phyloP scores from a whole-genome alignment of 805 yeast species.

The Kluyveromyces dobzhanskii region DNA sequence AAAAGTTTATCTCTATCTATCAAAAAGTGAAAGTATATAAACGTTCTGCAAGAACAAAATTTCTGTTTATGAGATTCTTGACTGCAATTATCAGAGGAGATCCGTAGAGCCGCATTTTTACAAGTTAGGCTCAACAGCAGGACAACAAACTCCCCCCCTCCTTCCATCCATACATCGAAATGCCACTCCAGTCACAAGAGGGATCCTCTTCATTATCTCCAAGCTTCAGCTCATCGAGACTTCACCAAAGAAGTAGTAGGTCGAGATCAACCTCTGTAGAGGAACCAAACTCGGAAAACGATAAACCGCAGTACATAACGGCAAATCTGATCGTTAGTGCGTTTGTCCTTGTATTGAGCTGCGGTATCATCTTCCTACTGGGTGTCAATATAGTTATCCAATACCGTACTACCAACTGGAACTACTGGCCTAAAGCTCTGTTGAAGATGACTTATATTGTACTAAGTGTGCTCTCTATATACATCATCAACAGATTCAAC shows the following conservation, averaged over 20 bases:
- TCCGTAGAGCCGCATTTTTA: too few species aligned
- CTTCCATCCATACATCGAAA: not conserved
- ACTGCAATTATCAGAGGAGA: too few species aligned
- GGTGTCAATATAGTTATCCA: slow-evolving; percentile 31
- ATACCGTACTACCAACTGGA: slow-evolving; percentile 26
- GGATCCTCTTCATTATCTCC: not conserved
- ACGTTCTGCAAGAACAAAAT: too few species aligned
- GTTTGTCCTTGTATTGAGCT: slow-evolving; percentile 19
- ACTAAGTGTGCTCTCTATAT: slow-evolving; percentile 12
- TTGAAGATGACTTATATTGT: slow-evolving; percentile 14
- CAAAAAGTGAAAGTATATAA: too few species aligned
- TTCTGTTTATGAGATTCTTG: too few species aligned
- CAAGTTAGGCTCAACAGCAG: too few species aligned
- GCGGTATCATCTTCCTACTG: slow-evolving; percentile 25
- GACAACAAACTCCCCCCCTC: too few species aligned
- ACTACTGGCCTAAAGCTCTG: slow-evolving; percentile 8
- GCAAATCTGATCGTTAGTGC: slow-evolving; percentile 22
- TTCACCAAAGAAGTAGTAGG: too few species aligned
- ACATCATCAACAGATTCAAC: slow-evolving; percentile 12
- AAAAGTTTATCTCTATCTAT: too few species aligned
- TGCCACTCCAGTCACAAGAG: not conserved
- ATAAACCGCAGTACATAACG: slow-evolving; percentile 6
- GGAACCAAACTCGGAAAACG: too few species aligned
- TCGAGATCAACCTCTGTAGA: too few species aligned
- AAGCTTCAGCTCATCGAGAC: too few species aligned